Evolutionary conservation across 1,284 basidiomycete species (phyloP).

Genomic region (Ganoderma sinense): DNA sequence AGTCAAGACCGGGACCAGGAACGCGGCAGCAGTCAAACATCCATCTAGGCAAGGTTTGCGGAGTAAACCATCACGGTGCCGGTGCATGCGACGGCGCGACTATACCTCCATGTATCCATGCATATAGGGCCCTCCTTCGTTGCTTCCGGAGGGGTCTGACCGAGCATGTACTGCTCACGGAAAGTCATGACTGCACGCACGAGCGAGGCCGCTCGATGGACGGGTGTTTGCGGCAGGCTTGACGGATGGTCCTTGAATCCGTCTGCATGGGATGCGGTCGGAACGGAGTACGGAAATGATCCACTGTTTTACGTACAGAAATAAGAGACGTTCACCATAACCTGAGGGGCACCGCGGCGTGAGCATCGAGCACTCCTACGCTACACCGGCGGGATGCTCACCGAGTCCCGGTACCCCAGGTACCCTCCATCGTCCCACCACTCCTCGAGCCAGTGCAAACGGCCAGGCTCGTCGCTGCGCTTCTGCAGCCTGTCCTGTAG

Average conservation of each 20-base stretch:
- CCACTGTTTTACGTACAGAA: conserved; percentile 61
- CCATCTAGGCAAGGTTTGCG: conserved; percentile 61
- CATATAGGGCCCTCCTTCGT: conserved; percentile 81
- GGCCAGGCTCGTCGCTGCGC: conserved; percentile 50
- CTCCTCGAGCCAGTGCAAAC: conserved; percentile 78
- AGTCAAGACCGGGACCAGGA: conserved; percentile 78
- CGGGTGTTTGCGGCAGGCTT: conserved; percentile 63
- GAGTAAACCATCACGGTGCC: neutral
- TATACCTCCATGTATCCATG: conserved; percentile 88
- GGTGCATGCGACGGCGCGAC: neutral
- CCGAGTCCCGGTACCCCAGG: conserved; percentile 78
- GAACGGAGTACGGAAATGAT: neutral
- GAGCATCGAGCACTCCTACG: neutral
- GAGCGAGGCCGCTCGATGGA: conserved; percentile 77
- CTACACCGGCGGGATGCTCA: conserved; percentile 42
- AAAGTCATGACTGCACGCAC: conserved; percentile 78
- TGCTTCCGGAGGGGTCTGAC: conserved; percentile 73
- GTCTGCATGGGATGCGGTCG: conserved; percentile 50
- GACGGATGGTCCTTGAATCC: conserved; percentile 75
- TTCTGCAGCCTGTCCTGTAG: conserved; percentile 66
- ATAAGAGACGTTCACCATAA: conserved; percentile 85
- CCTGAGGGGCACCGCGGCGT: conserved; percentile 46
- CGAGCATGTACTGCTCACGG: conserved; percentile 70
- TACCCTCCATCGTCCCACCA: conserved; percentile 86
- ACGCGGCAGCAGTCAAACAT: conserved; percentile 93